Conservation (phyloP, 2,329 filamentous ascomycete species). For the Sporothrix humicola region DNA sequence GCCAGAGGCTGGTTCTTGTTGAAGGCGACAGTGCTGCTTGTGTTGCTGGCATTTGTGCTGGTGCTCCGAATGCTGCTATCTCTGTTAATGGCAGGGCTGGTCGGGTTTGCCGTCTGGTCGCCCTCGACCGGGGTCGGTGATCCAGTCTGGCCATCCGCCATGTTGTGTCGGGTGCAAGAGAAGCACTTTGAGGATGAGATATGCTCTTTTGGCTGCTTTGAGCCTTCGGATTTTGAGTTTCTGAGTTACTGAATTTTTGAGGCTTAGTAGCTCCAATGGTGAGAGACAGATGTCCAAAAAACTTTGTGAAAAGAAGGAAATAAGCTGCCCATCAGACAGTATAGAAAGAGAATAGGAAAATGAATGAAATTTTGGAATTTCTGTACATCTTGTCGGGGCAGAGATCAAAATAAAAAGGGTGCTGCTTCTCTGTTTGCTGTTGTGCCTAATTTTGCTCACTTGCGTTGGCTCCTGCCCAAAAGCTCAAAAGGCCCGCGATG, state of each 20-base stretch:
- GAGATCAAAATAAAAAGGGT: neutral
- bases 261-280: neutral
- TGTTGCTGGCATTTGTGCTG: neutral
- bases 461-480: neutral
- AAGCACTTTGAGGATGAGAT: no score
- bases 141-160: neutral
- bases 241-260: neutral
- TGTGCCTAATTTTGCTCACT: neutral
- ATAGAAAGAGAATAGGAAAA: neutral
- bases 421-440: neutral
- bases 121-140: neutral
- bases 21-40: neutral
- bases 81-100: neutral
- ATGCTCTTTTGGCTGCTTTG: neutral
- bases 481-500: neutral
- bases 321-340: neutral
- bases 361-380: neutral
- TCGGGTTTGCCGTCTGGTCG: neutral
- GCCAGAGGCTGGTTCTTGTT: conserved; percentile 39
- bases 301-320: neutral
- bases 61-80: neutral
- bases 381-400: neutral
- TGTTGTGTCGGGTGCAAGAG: neutral
- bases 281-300: neutral
- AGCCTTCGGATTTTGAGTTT: neutral